Evolutionary conservation across 1,284 basidiomycete genomes (phyloP), one percentile per base, ranked within the genome.

Genomic region (Pascua guehoae): DNA sequence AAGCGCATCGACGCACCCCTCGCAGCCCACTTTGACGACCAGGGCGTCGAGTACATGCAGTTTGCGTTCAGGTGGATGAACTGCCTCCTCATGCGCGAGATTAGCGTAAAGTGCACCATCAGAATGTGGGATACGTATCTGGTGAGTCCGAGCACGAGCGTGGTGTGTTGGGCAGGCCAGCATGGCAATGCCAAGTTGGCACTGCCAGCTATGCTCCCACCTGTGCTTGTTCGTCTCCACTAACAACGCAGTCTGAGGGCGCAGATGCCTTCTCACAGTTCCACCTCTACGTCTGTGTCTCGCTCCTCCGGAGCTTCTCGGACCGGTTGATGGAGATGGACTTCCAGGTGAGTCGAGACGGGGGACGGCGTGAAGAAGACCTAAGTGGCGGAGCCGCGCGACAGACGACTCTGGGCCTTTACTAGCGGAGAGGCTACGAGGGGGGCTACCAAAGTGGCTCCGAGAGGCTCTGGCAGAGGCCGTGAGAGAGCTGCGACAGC

Each of bases 61-160:
- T 98, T 97, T 65, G 92, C 94, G 42, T 98, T 98, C 78, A 82
- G 94, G 49, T 98, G 93, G 93, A 96, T 98, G 90, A 97, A 98
- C 72, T 96, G 94, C 72, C 79, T 98, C 52, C 81, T 97, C 58
- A 96, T 98, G 93, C 84, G 93, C 56, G 93, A 97, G 79, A 88
- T 98, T 64, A 93, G 86, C 65, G 91, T 96, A 53, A 86, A 88
- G 68, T 95, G 95, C 73, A 96, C 94, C 12, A 89, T 96, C 53
- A 84, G 93, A 56, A 97, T 97, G 93, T 98, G 93, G 93, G 93
- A 98, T 74, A 96, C 94, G 9, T 98, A 98, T 76, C 78, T 97
- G 68, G 93, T 96, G 59, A 58, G 89, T 77, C 17, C 16, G 15
- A 1, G n/a, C 32, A 12, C 16, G 15, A 1, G n/a, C 32, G 15